phyloP scores from a whole-genome alignment of 2,329 filamentous ascomycete species.

The Elsinoe ampelina region DNA sequence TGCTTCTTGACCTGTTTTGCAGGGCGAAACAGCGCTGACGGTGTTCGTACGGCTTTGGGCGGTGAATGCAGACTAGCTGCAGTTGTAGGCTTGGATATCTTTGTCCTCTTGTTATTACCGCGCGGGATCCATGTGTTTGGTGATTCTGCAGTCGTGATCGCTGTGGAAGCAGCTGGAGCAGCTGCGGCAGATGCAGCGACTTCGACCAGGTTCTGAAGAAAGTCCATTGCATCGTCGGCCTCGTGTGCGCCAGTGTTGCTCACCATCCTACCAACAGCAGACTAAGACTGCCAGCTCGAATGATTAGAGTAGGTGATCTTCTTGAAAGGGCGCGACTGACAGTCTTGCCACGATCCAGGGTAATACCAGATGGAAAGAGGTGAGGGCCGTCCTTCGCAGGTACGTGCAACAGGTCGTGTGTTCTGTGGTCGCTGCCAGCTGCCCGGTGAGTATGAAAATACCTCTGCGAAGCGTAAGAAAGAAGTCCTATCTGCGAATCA shows the following conservation, averaged over 20 bases:
- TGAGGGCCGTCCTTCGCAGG: no score
- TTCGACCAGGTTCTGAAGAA: constrained; percentile 16
- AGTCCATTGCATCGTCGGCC: not conserved
- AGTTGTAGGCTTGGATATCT: not conserved
- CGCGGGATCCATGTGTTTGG: not conserved
- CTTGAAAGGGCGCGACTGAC: no score
- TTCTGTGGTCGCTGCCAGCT: no score
- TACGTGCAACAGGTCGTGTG: no score
- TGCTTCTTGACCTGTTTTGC: constrained; percentile 39
- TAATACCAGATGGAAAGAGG: no score
- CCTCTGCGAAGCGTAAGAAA: no score
- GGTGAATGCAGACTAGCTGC: not conserved
- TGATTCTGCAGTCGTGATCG: not conserved
- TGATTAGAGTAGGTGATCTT: no score
- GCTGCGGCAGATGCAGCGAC: constrained; percentile 15
- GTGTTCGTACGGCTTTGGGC: not conserved
- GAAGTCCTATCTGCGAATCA: no score
- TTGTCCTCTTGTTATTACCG: not conserved
- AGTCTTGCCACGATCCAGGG: no score
- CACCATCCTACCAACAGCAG: not conserved
- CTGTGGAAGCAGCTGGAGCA: constrained; percentile 16
- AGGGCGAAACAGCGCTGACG: not conserved
- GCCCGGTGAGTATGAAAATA: no score
- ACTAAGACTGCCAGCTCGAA: not conserved
- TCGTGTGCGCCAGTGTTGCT: not conserved